Evolutionary conservation across 495 filamentous ascomycete genomes (phyloP), one percentile per base, ranked within the genome.

Genomic region (Tetracladium setigerum): DNA sequence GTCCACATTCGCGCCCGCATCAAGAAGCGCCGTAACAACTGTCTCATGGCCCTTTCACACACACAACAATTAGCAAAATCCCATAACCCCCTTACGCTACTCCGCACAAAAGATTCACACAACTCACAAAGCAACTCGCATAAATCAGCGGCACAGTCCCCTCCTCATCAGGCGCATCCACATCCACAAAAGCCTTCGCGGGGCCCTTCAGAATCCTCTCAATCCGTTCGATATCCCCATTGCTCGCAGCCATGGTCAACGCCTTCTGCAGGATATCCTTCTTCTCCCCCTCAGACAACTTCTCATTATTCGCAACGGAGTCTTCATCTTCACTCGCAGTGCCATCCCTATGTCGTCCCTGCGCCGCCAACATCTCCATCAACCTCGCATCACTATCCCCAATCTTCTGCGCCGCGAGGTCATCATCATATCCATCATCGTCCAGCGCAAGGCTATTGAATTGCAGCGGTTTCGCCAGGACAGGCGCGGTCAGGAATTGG

Each of bases 101-200:
- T 34, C 50, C 49, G 39, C 33, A 14, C 27, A 45, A 50, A 47
- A 48, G 49, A 41, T 39, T 39, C 15, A 18, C 2, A 41, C n/a
- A 17, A 81, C 85, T 69, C 65, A 91, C 92, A 76, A 99, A 99
- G 63, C 92, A 99, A 76, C 91, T 96, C 7, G 92, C 92, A 67
- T 99, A 99, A 47, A 99, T 95, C 57, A 99, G 69, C 10, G 92
- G 87, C 10, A 89, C 86, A 3, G 91, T 95, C 4, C 92, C 92
- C 56, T 99, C 92, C 62, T 95, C 87, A 60, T 99, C 92, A 5
- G 87, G 80, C 52, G 81, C 82, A 68, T 99, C 87, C 38, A 96
- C 76, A 67, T 97, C 89, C 38, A 97, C 74, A 57, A 79, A 94
- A 32, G 73, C 65, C 57, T 77, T 86, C 5, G 85, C 85, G 47